These are phyloP conservation scores for Nemania sp. DNA, from an alignment of 2,329 filamentous ascomycete species.

Conservation along the genomic window DNA sequence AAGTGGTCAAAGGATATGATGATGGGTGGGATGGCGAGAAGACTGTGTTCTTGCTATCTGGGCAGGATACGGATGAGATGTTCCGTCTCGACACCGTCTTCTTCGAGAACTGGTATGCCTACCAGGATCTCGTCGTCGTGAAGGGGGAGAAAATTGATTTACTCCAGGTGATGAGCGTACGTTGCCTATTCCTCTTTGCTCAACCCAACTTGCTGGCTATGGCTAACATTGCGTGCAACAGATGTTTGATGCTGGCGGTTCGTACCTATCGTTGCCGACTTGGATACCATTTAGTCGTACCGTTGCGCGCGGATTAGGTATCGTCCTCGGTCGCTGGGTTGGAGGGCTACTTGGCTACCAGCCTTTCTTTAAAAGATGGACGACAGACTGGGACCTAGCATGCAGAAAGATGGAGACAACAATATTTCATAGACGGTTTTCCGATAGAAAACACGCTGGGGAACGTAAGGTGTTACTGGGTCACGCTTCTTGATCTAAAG, in stretches of 20 bases:
- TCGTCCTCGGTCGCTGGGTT: conserved; percentile 55
- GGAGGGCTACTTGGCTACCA: conserved; percentile 55
- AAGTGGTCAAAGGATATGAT: conserved; percentile 14
- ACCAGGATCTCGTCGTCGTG: conserved; percentile 50
- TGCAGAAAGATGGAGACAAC: conserved; percentile 52
- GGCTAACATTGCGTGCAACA: conserved; percentile 31
- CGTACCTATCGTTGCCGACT: conserved; percentile 53
- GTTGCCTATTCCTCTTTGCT: conserved; percentile 17
- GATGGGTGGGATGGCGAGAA: conserved; percentile 40
- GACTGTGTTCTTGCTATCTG: conserved; percentile 46
- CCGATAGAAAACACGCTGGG: conserved; percentile 26
- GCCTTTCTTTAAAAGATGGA: conserved; percentile 54
- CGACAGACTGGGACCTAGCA: conserved; percentile 54
- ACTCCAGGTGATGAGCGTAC: conserved; percentile 48
- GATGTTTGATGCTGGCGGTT: conserved; percentile 57
- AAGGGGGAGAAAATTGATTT: conserved; percentile 44
- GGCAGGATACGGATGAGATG: conserved; percentile 43
- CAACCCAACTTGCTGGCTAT: conserved; percentile 1
- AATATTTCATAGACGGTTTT: conserved; percentile 47
- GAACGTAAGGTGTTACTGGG: neutral
- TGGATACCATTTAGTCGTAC: conserved; percentile 54
- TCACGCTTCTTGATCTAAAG: neutral
- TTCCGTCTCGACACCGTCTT: conserved; percentile 51
- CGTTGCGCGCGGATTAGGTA: conserved; percentile 46
- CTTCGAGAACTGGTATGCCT: conserved; percentile 54